Evolutionary conservation across 139 green algal genomes (phyloP), one percentile per base, ranked within the genome.

Genomic region (Volvox reticuliferus): DNA sequence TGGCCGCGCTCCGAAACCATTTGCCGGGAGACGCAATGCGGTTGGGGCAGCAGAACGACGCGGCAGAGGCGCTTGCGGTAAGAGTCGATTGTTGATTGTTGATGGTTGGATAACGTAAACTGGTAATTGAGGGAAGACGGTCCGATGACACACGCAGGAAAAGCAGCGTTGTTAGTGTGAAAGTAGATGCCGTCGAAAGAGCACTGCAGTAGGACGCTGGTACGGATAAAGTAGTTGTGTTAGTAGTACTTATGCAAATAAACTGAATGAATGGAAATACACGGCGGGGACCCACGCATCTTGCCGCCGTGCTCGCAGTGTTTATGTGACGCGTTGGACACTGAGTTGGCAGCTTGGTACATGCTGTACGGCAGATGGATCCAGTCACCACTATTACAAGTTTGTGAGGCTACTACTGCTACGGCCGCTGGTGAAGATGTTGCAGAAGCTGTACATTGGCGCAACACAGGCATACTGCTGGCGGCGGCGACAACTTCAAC

Each of bases 11-110:
- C 33, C 28, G n/a, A 55, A 30, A 28, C 21, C n/a, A 28, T 2
- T 32, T 36, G 68, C 35, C n/a, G 36, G 68, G 36, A 12, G 69
- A 12, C 1, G 5, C 20, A 67, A 14, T 89, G 44, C 44, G 36
- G n/a, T 28, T 33, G 71, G 85, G 85, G 85, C 14, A 75, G 71
- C 85, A 89, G 71, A 22, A 75, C 69, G 85, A 89, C 44, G 85
- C 85, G 0, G 69, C 85, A 5, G 85, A 89, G 71, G 85, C 85
- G 69, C 71, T 89, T 0, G 69, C 36, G 85, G 85, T 89, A 44
- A 33, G 73, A 30, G 69, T 78, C 22, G 19, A 13, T 26, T 78
- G 69, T 78, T 78, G 69, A 30, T 9, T 78, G 13, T 16, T n/a
- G 69, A 78, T 21, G 69, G 20, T 78, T 16, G 69, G n/a, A n/a